Evolutionary conservation across 1,284 basidiomycete species (phyloP), one percentile per base, ranked within the genome.

Genomic region (Melampsora americana): DNA sequence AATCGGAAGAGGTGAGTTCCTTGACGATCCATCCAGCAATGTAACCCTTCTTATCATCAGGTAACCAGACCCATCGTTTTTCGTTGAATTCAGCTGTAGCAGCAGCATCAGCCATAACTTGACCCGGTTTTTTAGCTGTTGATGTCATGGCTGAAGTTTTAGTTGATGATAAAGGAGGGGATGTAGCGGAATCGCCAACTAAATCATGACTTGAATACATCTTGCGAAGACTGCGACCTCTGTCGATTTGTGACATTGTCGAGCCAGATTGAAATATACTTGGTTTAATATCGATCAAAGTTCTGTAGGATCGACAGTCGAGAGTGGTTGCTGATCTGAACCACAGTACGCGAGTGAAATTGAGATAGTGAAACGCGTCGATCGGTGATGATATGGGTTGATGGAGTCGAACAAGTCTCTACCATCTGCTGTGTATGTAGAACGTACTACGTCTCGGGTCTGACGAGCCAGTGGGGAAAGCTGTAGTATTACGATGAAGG

Each of bases 41-140:
- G 83, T 95, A 96, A 5, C 94, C 94, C 78, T 93, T 90, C 82
- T 87, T 88, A 79, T 90, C 88, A 83, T 95, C 93, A 0, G 92
- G 92, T 30, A 95, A 90, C 93, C 93, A 96, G 2, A 96, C 93
- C 90, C 92, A 94, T 84, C 91, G 94, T 89, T 95, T 95, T 86
- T 93, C 92, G 82, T 93, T 95, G 84, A 95, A 96, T 83, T 95
- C 93, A 59, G 93, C 93, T 81, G 94, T 92, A 39, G 90, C 88
- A 30, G 92, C 92, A n/a, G 93, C 92, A 39, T 84, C 82, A 28
- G 79, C 70, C 59, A 79, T 76, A 42, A 66, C 77, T 70, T 79
- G 79, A 35, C 79, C 78, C 12, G 79, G 77, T 69, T 77, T 77
- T 30, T 78, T 77, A 18, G 74, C 74, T 18, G 74, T 76, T 7